Base-by-base conservation (phyloP, 495 filamentous ascomycete genomes). In the Hyaloscypha hepaticicola region DNA sequence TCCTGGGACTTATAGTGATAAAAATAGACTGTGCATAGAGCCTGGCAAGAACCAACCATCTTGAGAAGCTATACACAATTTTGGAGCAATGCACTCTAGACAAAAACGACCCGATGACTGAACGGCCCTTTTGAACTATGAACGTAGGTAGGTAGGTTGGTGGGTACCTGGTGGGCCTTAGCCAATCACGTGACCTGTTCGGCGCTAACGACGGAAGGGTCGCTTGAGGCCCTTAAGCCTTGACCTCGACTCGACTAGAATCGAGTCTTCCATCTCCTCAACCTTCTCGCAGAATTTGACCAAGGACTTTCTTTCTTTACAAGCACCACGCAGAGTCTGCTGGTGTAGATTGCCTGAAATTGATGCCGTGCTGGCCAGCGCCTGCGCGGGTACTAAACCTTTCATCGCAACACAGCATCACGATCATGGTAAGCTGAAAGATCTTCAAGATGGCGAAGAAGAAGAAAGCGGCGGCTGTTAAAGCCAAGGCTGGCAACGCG, bases 391-490 rank as follows among this genome's bases (percentile, higher is more conserved):
- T 14, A 56, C 64, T 66, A 61, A 66, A 26, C 29, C 19, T 9
- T 19, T 45, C 12, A 16, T 9, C 38, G 50, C n/a, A 45, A 41
- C 19, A 62, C 28, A 7, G 55, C 11, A 6, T 14, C 11, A 26
- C 38, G 33, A 56, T 57, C 22, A 53, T 57, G 65, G 65, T 67
- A 67, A 53, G 65, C 38, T 67, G 58, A 56, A 19, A 52, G 26
- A 57, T 41, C 27, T 22, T 60, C n/a, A 55, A 38, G 24, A 68
- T 68, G 66, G 60, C 33, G 22, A 68, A 63, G 45, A 68, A 64
- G 50, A 63, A 61, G 29, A 66, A 67, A 60, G 29, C 25, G n/a
- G 9, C 48, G 2, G 57, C 21, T 33, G 38, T 19, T 21, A 56
- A 48, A 55, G 63, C 38, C n/a, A 31, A 55, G 34, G 60, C 45